Evolutionary conservation across 345 rosid species (phyloP), one percentile per base, ranked within the genome.

Genomic region (Citrus reticulata): DNA sequence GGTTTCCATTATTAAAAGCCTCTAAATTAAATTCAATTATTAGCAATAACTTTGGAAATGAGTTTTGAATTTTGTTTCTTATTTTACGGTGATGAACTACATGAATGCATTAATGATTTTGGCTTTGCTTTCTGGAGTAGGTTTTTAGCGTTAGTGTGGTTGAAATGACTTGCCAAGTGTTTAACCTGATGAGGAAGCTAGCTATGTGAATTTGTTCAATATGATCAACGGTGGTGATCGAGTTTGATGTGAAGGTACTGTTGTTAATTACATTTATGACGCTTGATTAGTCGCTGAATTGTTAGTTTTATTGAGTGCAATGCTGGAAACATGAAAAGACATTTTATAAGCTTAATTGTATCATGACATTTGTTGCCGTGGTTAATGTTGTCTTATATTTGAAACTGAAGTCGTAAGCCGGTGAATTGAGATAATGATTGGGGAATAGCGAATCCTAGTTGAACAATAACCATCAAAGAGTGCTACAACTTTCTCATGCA

Each of bases 221-320:
- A 58, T 62, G 66, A 78, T 63, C 77, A 77, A 62, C 74, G 19
- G 57, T 37, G 46, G 57, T 20, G 55, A 70, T 30, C 11, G 51
- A 40, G 19, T 75, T 73, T 79, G 77, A 79, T 71, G 72, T 68
- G 58, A 78, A 85, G 84, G 84, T 83, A 72, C n/a, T 27, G 1
- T 73, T 66, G 24, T 22, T 16, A 27, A 54, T 61, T 20, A 13
- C 70, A 25, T 63, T 29, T 55, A 27, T 22, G 8, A 54, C 7
- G 8, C n/a, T 4, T 70, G 20, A 11, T 16, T 46, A 27, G 58
- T 20, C 1, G 20, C 14, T 24, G 59, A 27, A 51, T 27, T 70
- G 19, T 70, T 27, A 46, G 22, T 69, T 69, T n/a, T 49, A 46
- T 17, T 25, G 22, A 22, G 72, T 24, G 72, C 29, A 42, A 40